A percentile compares a stretch with the other conserved stretches of the same genome.
These are phyloP conservation scores for Yamadazyma phyllophila DNA, from an alignment of 805 yeast species.

Conservation along the genomic window DNA sequence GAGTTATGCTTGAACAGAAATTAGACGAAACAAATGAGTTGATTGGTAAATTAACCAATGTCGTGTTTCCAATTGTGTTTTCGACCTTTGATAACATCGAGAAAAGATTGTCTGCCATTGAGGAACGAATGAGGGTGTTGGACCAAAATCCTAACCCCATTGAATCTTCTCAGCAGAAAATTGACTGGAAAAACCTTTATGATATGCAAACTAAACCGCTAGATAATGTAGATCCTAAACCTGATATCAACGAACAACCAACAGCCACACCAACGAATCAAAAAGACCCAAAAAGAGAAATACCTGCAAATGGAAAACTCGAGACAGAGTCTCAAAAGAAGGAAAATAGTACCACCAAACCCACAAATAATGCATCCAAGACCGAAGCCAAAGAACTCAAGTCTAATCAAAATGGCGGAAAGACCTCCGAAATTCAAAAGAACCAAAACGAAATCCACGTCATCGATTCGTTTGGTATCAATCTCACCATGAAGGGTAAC, in stretches of 20 bases:
- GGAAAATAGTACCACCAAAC: too few species aligned
- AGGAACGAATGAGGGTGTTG: conserved; percentile 2
- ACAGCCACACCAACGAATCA: too few species aligned
- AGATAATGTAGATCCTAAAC: too few species aligned
- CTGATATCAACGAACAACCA: too few species aligned
- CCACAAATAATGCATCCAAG: too few species aligned
- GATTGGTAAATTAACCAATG: conserved; percentile 11
- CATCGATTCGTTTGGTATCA: not conserved
- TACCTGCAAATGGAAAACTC: too few species aligned
- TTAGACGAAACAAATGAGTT: conserved; percentile 15
- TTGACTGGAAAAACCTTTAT: not conserved
- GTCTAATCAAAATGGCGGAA: too few species aligned
- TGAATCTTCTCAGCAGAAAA: not conserved
- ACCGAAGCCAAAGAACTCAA: too few species aligned
- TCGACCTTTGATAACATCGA: conserved; percentile 12
- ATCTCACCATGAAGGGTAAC: not conserved
- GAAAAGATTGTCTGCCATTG: conserved; percentile 7
- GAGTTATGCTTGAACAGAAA: conserved; percentile 4
- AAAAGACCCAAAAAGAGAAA: too few species aligned
- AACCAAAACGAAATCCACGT: not conserved
- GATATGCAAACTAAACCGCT: too few species aligned
- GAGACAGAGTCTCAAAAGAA: too few species aligned
- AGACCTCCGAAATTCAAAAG: not conserved
- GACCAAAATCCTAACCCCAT: not conserved
- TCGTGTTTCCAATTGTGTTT: conserved; percentile 14